Conservation (phyloP, 2,329 filamentous ascomycete species). For the Didymellaceae sp. region DNA sequence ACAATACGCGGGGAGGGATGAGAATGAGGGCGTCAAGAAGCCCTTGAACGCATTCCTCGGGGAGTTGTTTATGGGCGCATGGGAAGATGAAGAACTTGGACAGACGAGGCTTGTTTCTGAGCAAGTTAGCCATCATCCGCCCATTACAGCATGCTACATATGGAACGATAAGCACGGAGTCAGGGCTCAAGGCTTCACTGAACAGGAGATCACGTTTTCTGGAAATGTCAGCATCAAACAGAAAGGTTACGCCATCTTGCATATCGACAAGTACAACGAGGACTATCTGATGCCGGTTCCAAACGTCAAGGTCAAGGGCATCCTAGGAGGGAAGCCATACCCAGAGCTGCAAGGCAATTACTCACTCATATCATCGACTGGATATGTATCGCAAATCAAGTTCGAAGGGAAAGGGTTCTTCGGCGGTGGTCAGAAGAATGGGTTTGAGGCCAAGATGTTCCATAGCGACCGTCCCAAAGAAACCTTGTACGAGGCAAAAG, state of each 20-base stretch:
- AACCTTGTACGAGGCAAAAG: constrained; percentile 49
- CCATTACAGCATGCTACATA: constrained; percentile 56
- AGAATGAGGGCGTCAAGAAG: constrained; percentile 56
- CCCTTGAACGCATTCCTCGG: constrained; percentile 60
- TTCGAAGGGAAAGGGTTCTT: constrained; percentile 54
- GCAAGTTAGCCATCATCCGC: constrained; percentile 57
- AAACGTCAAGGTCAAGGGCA: constrained; percentile 54
- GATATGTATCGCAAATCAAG: constrained; percentile 51
- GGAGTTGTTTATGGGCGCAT: constrained; percentile 54
- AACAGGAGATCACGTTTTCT: constrained; percentile 56
- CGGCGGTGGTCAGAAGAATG: constrained; percentile 51
- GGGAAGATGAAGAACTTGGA: constrained; percentile 42
- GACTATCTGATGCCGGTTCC: constrained; percentile 55
- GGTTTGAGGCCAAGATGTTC: constrained; percentile 49
- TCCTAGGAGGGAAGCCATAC: constrained; percentile 53
- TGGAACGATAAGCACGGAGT: constrained; percentile 55
- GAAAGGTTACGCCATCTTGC: constrained; percentile 54
- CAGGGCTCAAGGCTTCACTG: constrained; percentile 54
- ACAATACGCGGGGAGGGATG: constrained; percentile 55
- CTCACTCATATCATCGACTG: constrained; percentile 51
- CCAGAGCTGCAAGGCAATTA: constrained; percentile 53
- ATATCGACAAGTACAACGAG: constrained; percentile 53
- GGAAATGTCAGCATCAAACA: constrained; percentile 56
- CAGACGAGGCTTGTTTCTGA: constrained; percentile 52
- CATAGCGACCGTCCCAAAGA: constrained; percentile 42